phyloP scores from a whole-genome alignment of 1,284 basidiomycete genomes.

The Rhodotorula sp. region DNA sequence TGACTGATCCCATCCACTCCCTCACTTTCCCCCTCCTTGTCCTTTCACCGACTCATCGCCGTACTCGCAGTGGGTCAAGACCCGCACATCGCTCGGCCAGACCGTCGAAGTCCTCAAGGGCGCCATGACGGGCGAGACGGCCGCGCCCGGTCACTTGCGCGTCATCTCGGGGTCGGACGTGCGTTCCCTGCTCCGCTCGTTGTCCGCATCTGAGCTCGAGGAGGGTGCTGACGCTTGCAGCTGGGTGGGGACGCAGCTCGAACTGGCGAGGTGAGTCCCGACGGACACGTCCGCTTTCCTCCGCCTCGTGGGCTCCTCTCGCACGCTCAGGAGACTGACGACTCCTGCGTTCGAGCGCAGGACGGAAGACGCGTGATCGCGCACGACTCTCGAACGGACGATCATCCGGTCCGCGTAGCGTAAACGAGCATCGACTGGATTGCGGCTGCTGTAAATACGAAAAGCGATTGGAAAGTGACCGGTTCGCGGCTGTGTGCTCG shows the following conservation, averaged over 20 bases:
- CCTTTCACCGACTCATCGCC: too few relatives aligned
- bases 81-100: constrained; percentile 54
- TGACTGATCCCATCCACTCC: neutral
- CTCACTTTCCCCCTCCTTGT: neutral
- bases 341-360: too few relatives aligned
- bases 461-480: too few relatives aligned
- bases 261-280: constrained; percentile 7
- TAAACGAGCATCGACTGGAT: too few relatives aligned
- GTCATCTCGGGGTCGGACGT: constrained; percentile 53
- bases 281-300: too few relatives aligned
- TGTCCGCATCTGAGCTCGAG: too few relatives aligned
- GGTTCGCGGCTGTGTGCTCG: too few relatives aligned
- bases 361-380: too few relatives aligned
- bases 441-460: too few relatives aligned
- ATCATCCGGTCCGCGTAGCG: too few relatives aligned
- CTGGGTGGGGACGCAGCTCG: neutral
- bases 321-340: too few relatives aligned
- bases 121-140: constrained; percentile 58
- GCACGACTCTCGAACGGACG: too few relatives aligned
- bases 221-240: neutral
- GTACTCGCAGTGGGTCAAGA: constrained; percentile 60
- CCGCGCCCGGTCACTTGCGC: constrained; percentile 63
- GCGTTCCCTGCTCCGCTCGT: neutral
- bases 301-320: neutral
- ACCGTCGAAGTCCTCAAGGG: constrained; percentile 58